Percentiles rank a stretch among this genome's conserved stretches.
phyloP scores from a whole-genome alignment of 768 basidiomycete species.

The Serendipita sp. region DNA sequence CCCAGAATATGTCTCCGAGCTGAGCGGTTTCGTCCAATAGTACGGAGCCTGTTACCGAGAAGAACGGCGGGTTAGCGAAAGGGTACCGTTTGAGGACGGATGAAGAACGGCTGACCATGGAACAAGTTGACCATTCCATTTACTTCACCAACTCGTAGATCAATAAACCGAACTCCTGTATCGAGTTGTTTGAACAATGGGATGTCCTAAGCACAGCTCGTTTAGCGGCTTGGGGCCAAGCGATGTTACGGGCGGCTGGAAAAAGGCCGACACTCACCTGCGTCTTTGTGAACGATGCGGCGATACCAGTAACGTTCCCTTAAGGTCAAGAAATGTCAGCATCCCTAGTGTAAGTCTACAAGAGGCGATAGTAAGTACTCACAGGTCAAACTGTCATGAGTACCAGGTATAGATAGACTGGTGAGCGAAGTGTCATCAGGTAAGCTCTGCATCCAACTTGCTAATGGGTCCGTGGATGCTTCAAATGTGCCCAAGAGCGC shows the following conservation, averaged over 20 bases:
- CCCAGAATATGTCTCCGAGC: constrained; percentile 1
- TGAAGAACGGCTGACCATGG: neutral
- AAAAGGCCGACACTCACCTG: neutral
- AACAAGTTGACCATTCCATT: constrained; percentile 1
- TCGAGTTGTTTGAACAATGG: constrained; percentile 3
- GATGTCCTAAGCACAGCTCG: neutral
- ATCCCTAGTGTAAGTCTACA: neutral
- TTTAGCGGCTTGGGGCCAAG: too few species aligned
- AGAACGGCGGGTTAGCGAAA: neutral
- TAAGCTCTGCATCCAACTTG: neutral
- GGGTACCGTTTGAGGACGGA: neutral
- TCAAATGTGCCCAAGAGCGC: neutral
- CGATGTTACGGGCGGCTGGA: too few species aligned
- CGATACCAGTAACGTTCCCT: constrained; percentile 2
- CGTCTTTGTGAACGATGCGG: neutral
- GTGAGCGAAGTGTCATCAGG: neutral
- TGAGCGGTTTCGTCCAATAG: constrained; percentile 1
- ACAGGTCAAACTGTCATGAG: neutral
- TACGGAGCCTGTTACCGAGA: neutral
- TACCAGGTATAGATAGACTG: neutral
- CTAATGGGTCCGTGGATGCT: neutral
- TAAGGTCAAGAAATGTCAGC: neutral
- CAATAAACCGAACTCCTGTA: neutral
- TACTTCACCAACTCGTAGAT: neutral
- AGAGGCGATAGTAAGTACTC: neutral